Conservation (phyloP, 1,139 yeast genomes). For the Hansenula anomala region DNA sequence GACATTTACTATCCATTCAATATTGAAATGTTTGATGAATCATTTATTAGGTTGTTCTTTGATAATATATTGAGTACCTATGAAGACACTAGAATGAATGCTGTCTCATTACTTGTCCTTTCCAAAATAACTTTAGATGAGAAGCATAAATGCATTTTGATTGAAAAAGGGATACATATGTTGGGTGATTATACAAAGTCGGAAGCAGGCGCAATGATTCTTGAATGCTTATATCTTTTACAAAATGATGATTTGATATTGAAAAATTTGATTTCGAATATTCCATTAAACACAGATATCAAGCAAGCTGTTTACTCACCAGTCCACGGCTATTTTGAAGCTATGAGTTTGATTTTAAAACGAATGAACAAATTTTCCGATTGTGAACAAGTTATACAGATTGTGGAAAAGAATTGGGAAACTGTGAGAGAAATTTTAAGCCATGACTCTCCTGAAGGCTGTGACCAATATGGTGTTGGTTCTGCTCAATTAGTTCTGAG, state of each 20-base stretch:
- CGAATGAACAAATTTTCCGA: slow-evolving; percentile 21
- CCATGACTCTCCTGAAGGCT: slow-evolving; percentile 65
- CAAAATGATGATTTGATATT: slow-evolving; percentile 20
- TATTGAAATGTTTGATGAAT: slow-evolving; percentile 35
- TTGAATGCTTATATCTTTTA: slow-evolving; percentile 41
- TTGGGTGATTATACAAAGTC: slow-evolving; percentile 66
- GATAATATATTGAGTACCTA: slow-evolving; percentile 66
- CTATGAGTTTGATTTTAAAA: slow-evolving; percentile 46
- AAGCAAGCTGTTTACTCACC: slow-evolving; percentile 41
- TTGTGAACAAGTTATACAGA: slow-evolving; percentile 6
- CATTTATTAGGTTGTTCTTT: slow-evolving; percentile 43
- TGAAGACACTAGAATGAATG: slow-evolving; percentile 62
- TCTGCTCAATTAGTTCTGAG: slow-evolving; percentile 61
- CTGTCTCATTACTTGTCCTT: slow-evolving; percentile 46
- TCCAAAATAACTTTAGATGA: slow-evolving; percentile 28
- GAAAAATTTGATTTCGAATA: slow-evolving; percentile 29
- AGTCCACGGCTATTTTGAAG: slow-evolving; percentile 64
- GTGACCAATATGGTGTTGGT: slow-evolving; percentile 34
- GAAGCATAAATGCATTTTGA: slow-evolving; percentile 26
- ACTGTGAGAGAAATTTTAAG: slow-evolving; percentile 50
- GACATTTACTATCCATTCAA: slow-evolving; percentile 41
- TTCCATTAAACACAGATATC: slow-evolving; percentile 27
- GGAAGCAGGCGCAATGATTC: slow-evolving; percentile 75
- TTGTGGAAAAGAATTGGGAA: slow-evolving; percentile 43
- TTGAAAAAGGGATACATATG: slow-evolving; percentile 36